Conservation (phyloP, 352 stramenopile genomes). For the Globisporangium yorkense region DNA sequence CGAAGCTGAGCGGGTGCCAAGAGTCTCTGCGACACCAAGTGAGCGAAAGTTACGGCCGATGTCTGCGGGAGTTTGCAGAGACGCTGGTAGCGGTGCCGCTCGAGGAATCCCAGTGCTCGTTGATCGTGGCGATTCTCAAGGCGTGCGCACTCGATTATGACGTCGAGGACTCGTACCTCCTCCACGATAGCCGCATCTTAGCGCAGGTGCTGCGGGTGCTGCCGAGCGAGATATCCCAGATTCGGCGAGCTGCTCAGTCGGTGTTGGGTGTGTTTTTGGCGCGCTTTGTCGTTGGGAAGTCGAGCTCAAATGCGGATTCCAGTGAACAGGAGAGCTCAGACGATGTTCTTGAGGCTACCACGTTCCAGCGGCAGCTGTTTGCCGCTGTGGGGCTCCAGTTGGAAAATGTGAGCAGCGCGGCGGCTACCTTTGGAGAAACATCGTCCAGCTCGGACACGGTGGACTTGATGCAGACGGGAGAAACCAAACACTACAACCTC, state of each 20-base stretch:
- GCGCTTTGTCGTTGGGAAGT: constrained; percentile 44
- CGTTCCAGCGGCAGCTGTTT: constrained; percentile 70
- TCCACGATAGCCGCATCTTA: constrained; percentile 60
- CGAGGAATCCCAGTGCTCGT: constrained; percentile 17
- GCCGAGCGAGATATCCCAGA: constrained; percentile 28
- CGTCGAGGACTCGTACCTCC: constrained; percentile 64
- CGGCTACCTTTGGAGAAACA: neutral
- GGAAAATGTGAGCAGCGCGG: constrained; percentile 22
- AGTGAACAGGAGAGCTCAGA: constrained; percentile 7
- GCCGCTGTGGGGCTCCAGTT: constrained; percentile 61
- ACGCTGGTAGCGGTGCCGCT: constrained; percentile 14
- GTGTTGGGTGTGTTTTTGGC: constrained; percentile 53
- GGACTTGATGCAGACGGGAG: too few relatives aligned
- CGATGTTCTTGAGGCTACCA: constrained; percentile 27
- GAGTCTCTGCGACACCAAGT: constrained; percentile 35
- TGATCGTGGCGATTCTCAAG: constrained; percentile 48
- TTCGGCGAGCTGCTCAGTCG: constrained; percentile 50
- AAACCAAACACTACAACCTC: constrained; percentile 22
- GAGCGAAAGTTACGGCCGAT: constrained; percentile 41
- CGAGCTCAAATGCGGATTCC: constrained; percentile 13
- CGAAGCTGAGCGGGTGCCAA: constrained; percentile 47
- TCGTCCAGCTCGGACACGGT: too few relatives aligned
- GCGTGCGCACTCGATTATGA: constrained; percentile 65
- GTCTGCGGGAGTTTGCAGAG: constrained; percentile 20
- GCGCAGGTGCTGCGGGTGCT: constrained; percentile 48